Conservation (phyloP, 2,329 filamentous ascomycete genomes). For the Fusarium sterilihyphosum region DNA sequence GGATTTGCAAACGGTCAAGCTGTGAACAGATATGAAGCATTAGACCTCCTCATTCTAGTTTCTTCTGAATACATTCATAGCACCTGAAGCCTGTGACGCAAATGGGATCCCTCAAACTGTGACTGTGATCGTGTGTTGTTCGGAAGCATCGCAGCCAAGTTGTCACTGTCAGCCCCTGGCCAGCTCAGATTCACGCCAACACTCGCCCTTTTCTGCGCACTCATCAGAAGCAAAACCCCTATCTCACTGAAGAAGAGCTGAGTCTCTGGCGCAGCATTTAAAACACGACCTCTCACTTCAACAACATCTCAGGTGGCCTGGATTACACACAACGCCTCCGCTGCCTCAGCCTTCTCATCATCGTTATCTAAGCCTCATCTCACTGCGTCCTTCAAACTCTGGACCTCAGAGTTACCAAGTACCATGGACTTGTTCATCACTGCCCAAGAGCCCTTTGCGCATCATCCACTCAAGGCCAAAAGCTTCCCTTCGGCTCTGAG, state of each 20-base stretch:
- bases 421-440: slow-evolving; percentile 43
- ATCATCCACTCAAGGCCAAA: slow-evolving; percentile 27
- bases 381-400: not conserved
- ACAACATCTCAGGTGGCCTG: not conserved
- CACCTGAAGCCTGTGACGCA: not conserved
- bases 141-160: not conserved
- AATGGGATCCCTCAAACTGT: too few relatives aligned
- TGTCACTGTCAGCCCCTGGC: slow-evolving; percentile 17
- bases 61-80: not conserved
- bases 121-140: not conserved
- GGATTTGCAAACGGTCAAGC: slow-evolving; percentile 7
- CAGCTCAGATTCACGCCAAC: not conserved
- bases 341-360: not conserved
- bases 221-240: not conserved
- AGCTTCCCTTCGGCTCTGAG: slow-evolving; percentile 25
- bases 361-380: not conserved
- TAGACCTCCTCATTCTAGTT: not conserved
- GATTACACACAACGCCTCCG: not conserved
- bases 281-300: not conserved
- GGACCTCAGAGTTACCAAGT: not conserved
- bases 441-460: slow-evolving; percentile 40
- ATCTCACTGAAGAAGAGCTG: not conserved
- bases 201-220: not conserved
- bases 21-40: not conserved
- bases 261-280: not conserved